Evolutionary conservation across 2,329 filamentous ascomycete genomes (phyloP), one percentile per base, ranked within the genome.

Genomic region (Endoconidiophora polonica): DNA sequence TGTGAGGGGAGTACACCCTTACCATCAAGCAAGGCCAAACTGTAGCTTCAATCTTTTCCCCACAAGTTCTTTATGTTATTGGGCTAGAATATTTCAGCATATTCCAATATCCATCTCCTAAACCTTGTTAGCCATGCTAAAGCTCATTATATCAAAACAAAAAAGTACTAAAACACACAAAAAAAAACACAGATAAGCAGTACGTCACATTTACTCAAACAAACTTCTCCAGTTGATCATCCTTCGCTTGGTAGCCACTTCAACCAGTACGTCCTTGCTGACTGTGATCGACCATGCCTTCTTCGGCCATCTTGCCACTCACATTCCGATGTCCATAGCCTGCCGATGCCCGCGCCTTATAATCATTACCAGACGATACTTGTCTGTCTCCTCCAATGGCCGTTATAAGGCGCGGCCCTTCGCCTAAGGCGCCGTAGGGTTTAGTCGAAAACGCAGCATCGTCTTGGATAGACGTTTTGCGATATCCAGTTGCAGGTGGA

Each of bases 271-370:
- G 18, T n/a, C 40, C 40, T 29, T 46, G 37, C 6, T 9, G 16
- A 16, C 23, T 22, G 14, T 50, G 49, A 9, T 46, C 16, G 9
- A 46, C 42, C 33, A 73, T 66, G 2, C 83, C 83, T 60, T 88
- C 83, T 61, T 87, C 83, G 0, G 73, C 81, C 50, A 79, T 63
- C 67, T 83, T 85, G 1, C 83, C 83, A 59, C 81, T 86, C 2
- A 85, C 81, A 54, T 81, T 77, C 43, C 81, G 66, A 44, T 73
- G 66, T 16, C 63, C 66, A 48, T 66, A 66, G 1, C 59, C 58
- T 23, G 57, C 54, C 7, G 63, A 58, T 33, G 59, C 53, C 53
- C 55, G 56, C 26, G 59, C 59, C 24, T 65, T 65, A 50, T 68
- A 74, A 58, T 81, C 77, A 52, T 74, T 76, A 1, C 76, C 77